Evolutionary conservation across 2,329 filamentous ascomycete genomes (phyloP).

Genomic region (Ambrosiella beaveri): DNA sequence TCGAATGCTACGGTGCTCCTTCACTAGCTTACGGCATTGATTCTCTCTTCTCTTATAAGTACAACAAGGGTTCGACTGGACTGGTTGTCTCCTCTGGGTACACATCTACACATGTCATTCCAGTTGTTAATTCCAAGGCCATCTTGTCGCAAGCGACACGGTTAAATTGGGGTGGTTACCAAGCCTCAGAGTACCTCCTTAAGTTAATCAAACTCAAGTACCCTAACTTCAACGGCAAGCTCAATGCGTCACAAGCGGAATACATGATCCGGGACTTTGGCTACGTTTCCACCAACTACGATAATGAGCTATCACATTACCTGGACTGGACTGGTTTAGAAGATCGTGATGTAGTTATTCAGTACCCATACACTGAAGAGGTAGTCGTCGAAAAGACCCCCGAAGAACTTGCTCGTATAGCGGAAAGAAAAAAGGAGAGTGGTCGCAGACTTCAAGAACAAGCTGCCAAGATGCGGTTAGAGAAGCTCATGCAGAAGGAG

Average conservation of each 20-base stretch:
- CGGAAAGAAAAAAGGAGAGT: conserved; percentile 89
- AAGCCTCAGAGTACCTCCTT: conserved; percentile 76
- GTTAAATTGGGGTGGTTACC: conserved; percentile 86
- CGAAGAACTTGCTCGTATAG: conserved; percentile 76
- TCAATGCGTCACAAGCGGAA: conserved; percentile 75
- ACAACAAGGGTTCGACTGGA: conserved; percentile 77
- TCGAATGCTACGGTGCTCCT: conserved; percentile 85
- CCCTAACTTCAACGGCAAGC: conserved; percentile 68
- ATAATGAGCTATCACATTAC: conserved; percentile 55
- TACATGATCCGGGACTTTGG: conserved; percentile 76
- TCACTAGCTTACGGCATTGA: conserved; percentile 90
- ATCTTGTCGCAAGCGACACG: conserved; percentile 71
- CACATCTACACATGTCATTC: conserved; percentile 87
- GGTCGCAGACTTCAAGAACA: conserved; percentile 84
- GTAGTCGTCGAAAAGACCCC: conserved; percentile 80
- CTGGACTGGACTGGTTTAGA: conserved; percentile 87
- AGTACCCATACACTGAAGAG: conserved; percentile 88
- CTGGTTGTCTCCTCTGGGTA: conserved; percentile 84
- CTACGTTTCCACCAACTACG: conserved; percentile 74
- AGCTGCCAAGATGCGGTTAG: conserved; percentile 89
- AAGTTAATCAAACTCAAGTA: conserved; percentile 88
- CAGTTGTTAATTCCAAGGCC: conserved; percentile 73
- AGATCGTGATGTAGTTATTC: conserved; percentile 72
- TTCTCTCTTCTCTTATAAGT: conserved; percentile 84
- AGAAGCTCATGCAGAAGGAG: conserved; percentile 90